Percentiles rank a stretch among this genome's conserved stretches.
Conservation (phyloP, 1,284 basidiomycete species). For the Serendipita sp. region DNA sequence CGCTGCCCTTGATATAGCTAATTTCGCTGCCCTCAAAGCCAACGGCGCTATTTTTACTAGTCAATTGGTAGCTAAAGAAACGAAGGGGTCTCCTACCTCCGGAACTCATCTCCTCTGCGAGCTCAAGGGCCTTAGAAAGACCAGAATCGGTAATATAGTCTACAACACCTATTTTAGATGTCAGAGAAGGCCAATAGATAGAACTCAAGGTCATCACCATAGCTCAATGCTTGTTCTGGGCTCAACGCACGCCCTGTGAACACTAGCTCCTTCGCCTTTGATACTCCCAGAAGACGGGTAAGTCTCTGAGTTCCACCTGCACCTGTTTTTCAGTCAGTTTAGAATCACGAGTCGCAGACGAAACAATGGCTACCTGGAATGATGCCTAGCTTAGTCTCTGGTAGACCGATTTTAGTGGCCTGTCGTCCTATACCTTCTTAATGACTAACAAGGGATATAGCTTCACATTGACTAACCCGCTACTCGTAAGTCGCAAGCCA, state of each 20-base stretch:
- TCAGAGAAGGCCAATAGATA: background rate
- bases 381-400: conserved; percentile 77
- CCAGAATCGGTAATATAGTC: conserved; percentile 58
- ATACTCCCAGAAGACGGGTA: conserved; percentile 64
- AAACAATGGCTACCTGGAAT: conserved; percentile 46
- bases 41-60: conserved; percentile 50
- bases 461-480: conserved; percentile 39
- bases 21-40: conserved; percentile 78
- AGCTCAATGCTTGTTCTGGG: conserved; percentile 55
- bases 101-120: conserved; percentile 51
- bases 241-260: conserved; percentile 59
- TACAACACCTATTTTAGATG: conserved; percentile 44
- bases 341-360: background rate
- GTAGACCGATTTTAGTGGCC: conserved; percentile 68
- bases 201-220: conserved; percentile 37
- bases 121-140: conserved; percentile 39
- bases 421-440: conserved; percentile 30
- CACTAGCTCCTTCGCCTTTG: conserved; percentile 79
- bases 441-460: background rate
- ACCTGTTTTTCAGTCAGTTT: conserved; percentile 20
- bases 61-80: conserved; percentile 6
- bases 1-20: conserved; percentile 68
- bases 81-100: conserved; percentile 43
- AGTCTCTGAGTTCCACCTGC: conserved; percentile 88
- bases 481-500: conserved; percentile 80